A percentile compares a stretch with the other conserved stretches of the same genome.
Evolutionary conservation across 202 grass and related monocot species (phyloP).

Genomic region (Zoysia matrella): DNA sequence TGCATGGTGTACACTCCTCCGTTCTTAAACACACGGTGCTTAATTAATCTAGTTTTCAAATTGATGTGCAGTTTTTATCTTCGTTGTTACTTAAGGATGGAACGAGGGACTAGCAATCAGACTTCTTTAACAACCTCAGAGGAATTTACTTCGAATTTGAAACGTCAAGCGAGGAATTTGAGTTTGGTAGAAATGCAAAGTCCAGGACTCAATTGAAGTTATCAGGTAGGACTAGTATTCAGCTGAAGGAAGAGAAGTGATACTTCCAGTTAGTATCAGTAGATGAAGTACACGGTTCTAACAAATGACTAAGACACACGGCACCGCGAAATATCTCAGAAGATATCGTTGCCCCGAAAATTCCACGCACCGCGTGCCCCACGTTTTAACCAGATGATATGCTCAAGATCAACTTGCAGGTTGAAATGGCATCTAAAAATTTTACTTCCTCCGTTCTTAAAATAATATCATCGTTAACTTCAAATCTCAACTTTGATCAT

Average conservation of each 20-base stretch:
- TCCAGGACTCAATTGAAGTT: background rate
- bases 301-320: background rate
- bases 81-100: too few species aligned
- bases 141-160: background rate
- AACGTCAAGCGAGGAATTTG: background rate
- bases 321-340: background rate
- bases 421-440: background rate
- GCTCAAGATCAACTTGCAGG: background rate
- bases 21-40: too few species aligned
- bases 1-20: background rate
- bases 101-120: background rate
- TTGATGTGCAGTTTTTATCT: too few species aligned
- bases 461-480: too few species aligned
- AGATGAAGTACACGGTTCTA: background rate
- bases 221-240: background rate
- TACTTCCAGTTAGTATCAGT: background rate
- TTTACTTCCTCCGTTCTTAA: too few species aligned
- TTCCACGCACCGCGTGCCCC: constrained; percentile 7
- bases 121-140: background rate
- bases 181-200: background rate
- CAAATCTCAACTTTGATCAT: too few species aligned
- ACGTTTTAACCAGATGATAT: background rate
- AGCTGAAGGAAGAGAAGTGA: background rate
- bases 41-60: too few species aligned
- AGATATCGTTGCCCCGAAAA: background rate